Conservation (phyloP, 2,329 filamentous ascomycete species). For the Fusarium praegraminearum region DNA sequence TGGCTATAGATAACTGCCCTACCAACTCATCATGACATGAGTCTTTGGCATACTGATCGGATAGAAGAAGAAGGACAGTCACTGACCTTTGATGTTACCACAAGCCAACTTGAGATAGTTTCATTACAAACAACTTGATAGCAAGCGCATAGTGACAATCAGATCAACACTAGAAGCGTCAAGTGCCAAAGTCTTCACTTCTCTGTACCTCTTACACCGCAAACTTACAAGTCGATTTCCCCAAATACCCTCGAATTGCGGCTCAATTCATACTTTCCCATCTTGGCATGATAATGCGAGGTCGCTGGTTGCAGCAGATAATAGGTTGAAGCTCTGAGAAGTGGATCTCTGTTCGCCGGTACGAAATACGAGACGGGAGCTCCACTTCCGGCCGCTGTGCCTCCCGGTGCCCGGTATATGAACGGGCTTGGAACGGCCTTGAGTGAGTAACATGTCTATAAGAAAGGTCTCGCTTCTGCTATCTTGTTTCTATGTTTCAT, state of each 20-base stretch:
- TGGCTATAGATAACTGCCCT: accelerated
- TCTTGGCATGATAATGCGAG: slow-evolving; percentile 38
- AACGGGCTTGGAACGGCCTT: not conserved
- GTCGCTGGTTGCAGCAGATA: not conserved
- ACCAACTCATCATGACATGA: not conserved
- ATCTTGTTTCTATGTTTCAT: not conserved
- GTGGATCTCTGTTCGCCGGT: slow-evolving; percentile 22
- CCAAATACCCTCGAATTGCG: not conserved
- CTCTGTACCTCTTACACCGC: not conserved
- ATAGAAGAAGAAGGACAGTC: too few relatives aligned
- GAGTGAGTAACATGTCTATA: slow-evolving; percentile 2
- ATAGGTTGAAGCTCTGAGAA: slow-evolving; percentile 7
- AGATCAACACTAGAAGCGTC: not conserved
- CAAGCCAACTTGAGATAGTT: not conserved
- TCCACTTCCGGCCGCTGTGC: slow-evolving; percentile 27
- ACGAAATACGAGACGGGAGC: slow-evolving; percentile 41
- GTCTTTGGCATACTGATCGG: not conserved
- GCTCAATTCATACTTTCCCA: slow-evolving; percentile 7
- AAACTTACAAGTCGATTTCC: not conserved
- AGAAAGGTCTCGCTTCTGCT: accelerated
- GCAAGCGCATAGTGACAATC: too few relatives aligned
- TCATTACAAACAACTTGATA: not conserved
- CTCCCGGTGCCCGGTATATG: slow-evolving; percentile 18
- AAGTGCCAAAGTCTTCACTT: not conserved
- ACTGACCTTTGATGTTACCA: not conserved